A percentile compares a stretch with the other conserved stretches of the same genome.
phyloP scores from a whole-genome alignment of 352 stramenopile genomes.

The Pythium chondricola region DNA sequence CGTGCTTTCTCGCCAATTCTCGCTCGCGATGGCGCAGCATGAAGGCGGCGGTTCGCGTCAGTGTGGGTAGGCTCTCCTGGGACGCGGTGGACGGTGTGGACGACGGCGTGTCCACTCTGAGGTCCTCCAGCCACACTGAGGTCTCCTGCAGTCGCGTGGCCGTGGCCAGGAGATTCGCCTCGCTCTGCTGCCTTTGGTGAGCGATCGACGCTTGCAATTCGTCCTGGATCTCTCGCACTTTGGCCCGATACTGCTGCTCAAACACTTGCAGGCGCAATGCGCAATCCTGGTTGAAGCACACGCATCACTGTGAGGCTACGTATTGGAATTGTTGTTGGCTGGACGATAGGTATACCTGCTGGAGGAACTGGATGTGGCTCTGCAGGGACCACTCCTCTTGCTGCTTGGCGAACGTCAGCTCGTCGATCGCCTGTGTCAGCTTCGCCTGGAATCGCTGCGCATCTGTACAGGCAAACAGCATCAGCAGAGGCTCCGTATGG shows the following conservation, averaged over 20 bases:
- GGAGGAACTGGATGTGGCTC: slow-evolving; percentile 35
- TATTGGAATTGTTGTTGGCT: too few species aligned
- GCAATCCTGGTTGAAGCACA: slow-evolving; percentile 29
- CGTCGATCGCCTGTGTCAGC: slow-evolving; percentile 46
- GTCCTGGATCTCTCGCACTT: slow-evolving; percentile 44
- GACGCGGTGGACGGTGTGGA: not conserved
- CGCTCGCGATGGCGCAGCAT: not conserved
- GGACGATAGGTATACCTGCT: too few species aligned
- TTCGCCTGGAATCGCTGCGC: slow-evolving; percentile 37
- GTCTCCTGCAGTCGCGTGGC: slow-evolving; percentile 45
- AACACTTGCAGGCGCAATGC: slow-evolving; percentile 49
- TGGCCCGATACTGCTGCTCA: slow-evolving; percentile 52
- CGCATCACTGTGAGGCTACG: too few species aligned
- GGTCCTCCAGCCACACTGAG: slow-evolving; percentile 17
- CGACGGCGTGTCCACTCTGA: too few species aligned
- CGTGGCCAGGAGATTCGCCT: slow-evolving; percentile 28
- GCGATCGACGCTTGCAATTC: slow-evolving; percentile 45
- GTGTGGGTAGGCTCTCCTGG: too few species aligned
- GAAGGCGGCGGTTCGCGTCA: not conserved
- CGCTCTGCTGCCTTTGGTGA: slow-evolving; percentile 31
- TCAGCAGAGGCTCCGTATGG: not conserved
- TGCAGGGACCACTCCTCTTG: slow-evolving; percentile 44
- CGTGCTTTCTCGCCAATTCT: not conserved
- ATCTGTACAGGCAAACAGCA: slow-evolving; percentile 13
- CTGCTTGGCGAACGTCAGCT: slow-evolving; percentile 44